phyloP scores from a whole-genome alignment of 2,329 filamentous ascomycete species.

The Cytospora chrysosperma region DNA sequence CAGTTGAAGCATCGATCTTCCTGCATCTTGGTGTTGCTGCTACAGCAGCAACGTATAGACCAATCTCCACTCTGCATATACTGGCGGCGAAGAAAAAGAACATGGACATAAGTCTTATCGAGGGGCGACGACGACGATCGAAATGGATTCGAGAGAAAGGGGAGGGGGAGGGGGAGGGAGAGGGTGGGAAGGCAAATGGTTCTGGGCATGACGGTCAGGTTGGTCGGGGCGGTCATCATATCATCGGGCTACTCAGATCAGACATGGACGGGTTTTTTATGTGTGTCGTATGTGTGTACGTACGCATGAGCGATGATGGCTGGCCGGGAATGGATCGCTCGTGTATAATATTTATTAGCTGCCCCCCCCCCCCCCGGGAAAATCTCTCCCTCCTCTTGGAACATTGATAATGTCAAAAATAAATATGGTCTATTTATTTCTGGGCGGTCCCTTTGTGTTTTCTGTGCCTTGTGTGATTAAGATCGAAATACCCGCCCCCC shows the following conservation, averaged over 20 bases:
- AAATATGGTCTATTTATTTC: neutral
- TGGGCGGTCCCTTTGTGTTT: neutral
- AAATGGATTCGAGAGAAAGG: slow-evolving; percentile 1
- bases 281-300: neutral
- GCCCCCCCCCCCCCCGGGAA: no score
- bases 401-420: neutral
- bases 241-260: slow-evolving; percentile 1
- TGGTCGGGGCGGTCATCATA: slow-evolving; percentile 15
- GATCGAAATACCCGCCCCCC: no score
- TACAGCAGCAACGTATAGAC: slow-evolving; percentile 38
- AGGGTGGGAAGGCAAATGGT: no score
- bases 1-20: slow-evolving; percentile 21
- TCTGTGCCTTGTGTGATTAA: no score
- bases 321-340: neutral
- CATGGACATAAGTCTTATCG: slow-evolving; percentile 17
- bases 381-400: neutral
- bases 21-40: slow-evolving; percentile 11
- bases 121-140: neutral
- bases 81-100: slow-evolving; percentile 26
- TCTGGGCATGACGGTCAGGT: neutral
- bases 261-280: neutral
- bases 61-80: slow-evolving; percentile 51
- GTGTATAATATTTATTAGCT: no score
- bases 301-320: neutral
- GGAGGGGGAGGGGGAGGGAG: no score